These are phyloP conservation scores for Gleditsia sinensis DNA, from an alignment of 306 rosid genomes.

Conservation along the genomic window DNA sequence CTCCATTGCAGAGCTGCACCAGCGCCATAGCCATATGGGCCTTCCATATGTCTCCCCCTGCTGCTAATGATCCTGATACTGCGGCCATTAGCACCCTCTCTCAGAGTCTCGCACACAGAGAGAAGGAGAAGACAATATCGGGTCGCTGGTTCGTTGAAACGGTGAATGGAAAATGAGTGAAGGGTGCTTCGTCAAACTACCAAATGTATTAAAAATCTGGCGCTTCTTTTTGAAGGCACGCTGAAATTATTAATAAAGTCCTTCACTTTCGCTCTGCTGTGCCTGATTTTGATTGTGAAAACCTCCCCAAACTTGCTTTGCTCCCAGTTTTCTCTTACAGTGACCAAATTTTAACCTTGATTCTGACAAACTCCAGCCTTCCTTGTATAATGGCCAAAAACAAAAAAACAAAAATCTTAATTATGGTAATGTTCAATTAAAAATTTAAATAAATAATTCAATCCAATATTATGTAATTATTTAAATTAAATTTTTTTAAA, in stretches of 20 bases:
- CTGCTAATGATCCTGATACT: conserved; percentile 32
- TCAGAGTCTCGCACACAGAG: background rate
- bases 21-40: conserved; percentile 77
- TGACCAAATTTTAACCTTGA: no score
- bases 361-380: no score
- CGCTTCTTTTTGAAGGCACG: background rate
- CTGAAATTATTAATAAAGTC: background rate
- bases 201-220: background rate
- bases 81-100: conserved; percentile 35
- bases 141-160: conserved; percentile 4
- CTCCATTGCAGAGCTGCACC: conserved; percentile 81
- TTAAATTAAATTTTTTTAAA: no score
- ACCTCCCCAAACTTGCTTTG: background rate
- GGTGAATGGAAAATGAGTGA: no score
- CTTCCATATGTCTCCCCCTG: conserved; percentile 53
- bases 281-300: background rate
- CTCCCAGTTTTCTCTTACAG: background rate
- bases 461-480: no score
- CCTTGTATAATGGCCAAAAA: no score
- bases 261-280: background rate
- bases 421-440: no score
- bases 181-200: background rate
- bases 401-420: no score
- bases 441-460: no score
- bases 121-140: background rate